Conservation (phyloP, 805 yeast genomes). For the Blastobotrys mokoenaii region DNA sequence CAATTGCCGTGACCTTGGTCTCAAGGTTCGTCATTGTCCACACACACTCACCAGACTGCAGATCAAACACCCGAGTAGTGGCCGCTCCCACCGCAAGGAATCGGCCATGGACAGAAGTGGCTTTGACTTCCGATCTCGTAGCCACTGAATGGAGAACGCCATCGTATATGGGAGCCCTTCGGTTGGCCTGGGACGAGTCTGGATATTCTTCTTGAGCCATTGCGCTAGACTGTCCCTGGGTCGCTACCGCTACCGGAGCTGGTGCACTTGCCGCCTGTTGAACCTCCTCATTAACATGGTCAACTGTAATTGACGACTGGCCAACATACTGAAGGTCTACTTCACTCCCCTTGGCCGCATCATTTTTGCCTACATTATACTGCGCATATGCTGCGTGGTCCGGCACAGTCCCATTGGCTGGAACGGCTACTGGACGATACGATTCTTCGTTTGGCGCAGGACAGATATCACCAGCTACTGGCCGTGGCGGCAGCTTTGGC, state of each 20-base stretch:
- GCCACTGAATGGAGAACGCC: conserved; percentile 18
- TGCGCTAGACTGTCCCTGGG: too few relatives aligned
- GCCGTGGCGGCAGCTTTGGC: background rate
- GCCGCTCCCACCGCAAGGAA: conserved; percentile 15
- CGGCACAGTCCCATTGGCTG: background rate
- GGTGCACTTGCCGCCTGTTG: too few relatives aligned
- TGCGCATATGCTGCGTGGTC: background rate
- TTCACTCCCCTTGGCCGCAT: too few relatives aligned
- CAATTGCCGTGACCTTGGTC: conserved; percentile 20
- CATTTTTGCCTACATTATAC: background rate
- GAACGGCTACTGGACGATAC: too few relatives aligned
- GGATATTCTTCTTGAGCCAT: conserved; percentile 13
- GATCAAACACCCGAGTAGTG: conserved; percentile 18
- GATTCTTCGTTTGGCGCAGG: too few relatives aligned
- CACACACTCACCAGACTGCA: conserved; percentile 17
- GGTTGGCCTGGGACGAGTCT: conserved; percentile 26
- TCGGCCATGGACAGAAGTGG: conserved; percentile 18
- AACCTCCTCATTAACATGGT: too few relatives aligned
- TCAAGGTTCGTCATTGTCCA: conserved; percentile 22
- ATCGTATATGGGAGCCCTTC: conserved; percentile 23
- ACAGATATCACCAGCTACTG: background rate
- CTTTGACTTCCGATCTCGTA: conserved; percentile 18
- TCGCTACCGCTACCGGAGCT: too few relatives aligned
- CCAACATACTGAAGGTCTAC: too few relatives aligned
- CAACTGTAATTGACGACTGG: too few relatives aligned